phyloP scores from a whole-genome alignment of 208 protist species.

The Leishmania arabica region DNA sequence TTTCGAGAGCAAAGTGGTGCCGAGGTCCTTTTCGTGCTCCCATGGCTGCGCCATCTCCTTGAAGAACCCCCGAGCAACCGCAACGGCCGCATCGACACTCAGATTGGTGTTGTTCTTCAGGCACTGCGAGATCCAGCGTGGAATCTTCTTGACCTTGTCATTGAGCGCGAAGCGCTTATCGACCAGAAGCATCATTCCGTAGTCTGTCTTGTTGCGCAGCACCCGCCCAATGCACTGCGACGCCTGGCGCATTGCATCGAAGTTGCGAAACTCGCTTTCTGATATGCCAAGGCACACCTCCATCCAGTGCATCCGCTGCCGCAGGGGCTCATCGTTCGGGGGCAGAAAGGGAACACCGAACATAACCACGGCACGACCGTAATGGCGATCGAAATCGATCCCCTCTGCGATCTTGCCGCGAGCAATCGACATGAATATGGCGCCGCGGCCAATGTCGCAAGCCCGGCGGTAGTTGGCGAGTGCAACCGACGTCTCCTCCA shows the following conservation, averaged over 20 bases:
- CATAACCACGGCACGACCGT: constrained; percentile 96
- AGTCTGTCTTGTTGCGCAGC: constrained; percentile 99
- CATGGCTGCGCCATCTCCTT: constrained; percentile 96
- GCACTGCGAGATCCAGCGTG: constrained; percentile 92
- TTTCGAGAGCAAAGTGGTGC: constrained; percentile 80
- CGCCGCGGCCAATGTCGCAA: constrained; percentile 98
- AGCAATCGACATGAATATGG: constrained; percentile 98
- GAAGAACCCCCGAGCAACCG: constrained; percentile 90
- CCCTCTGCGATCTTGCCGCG: constrained; percentile 98
- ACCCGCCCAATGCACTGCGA: constrained; percentile 99
- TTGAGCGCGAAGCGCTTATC: constrained; percentile 96
- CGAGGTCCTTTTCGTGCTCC: constrained; percentile 86
- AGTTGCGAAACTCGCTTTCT: constrained; percentile 98
- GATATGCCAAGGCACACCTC: constrained; percentile 95
- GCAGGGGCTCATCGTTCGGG: constrained; percentile 89
- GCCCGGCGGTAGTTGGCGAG: constrained; percentile 97
- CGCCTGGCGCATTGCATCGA: constrained; percentile 98
- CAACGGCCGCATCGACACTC: constrained; percentile 89
- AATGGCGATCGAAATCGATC: constrained; percentile 99
- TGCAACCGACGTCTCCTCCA: constrained; percentile 97
- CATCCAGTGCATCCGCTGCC: constrained; percentile 97
- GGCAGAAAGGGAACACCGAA: constrained; percentile 98
- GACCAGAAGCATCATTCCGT: constrained; percentile 99
- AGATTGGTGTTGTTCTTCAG: constrained; percentile 92
- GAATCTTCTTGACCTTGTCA: constrained; percentile 95